Conservation (phyloP, 345 rosid genomes). For the Lepidium sativum region DNA sequence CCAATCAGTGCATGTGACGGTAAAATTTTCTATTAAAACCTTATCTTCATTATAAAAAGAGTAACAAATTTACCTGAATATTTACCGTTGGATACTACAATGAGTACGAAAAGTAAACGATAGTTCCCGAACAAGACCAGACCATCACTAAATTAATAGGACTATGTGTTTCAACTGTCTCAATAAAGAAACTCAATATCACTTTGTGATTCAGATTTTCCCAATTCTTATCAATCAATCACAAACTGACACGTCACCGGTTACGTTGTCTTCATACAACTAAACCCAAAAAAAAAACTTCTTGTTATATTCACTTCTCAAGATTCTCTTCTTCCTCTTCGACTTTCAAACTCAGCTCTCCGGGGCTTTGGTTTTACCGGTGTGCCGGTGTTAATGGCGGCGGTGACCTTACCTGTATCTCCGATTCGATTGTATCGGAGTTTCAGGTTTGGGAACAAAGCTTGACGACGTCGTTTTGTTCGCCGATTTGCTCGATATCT, state of each 20-base stretch:
- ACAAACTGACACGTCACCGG: conserved; percentile 1
- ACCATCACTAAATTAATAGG: neutral
- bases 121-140: neutral
- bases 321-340: neutral
- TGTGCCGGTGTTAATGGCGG: neutral
- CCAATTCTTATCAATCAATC: neutral
- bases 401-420: neutral
- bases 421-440: conserved; percentile 18
- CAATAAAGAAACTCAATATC: neutral
- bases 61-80: too few species aligned
- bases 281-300: neutral
- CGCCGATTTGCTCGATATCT: neutral
- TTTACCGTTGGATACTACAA: neutral
- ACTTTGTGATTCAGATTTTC: neutral
- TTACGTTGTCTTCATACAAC: neutral
- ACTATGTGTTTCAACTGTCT: neutral
- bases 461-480: conserved; percentile 6
- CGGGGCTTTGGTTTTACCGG: neutral
- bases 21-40: too few species aligned
- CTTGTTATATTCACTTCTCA: neutral
- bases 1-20: too few species aligned
- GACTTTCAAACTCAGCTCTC: neutral
- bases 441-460: neutral
- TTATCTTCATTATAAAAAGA: too few species aligned
- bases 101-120: neutral